Evolutionary conservation across 768 basidiomycete species (phyloP).

Genomic region (Coprinopsis sp.): DNA sequence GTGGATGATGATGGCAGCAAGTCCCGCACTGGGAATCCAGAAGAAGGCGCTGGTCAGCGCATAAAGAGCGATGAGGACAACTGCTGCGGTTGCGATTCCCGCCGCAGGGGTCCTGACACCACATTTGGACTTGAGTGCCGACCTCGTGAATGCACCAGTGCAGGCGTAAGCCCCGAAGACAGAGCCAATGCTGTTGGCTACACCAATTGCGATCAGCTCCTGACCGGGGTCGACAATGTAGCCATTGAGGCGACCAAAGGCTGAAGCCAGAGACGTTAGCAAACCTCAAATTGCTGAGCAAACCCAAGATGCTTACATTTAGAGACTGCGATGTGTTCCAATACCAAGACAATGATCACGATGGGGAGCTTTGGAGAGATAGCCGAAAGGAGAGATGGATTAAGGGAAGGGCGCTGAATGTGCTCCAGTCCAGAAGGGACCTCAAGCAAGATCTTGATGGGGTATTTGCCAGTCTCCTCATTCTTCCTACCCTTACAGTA

Average conservation of each 20-base stretch:
- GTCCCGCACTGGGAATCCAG: constrained; percentile 77
- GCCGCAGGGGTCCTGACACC: constrained; percentile 96
- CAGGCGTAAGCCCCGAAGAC: constrained; percentile 92
- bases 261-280: constrained; percentile 29
- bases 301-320: constrained; percentile 66
- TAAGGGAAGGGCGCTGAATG: constrained; percentile 39
- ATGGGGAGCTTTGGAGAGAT: constrained; percentile 75
- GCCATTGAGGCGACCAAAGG: constrained; percentile 90
- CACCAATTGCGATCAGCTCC: constrained; percentile 94
- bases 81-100: constrained; percentile 77
- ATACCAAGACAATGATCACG: constrained; percentile 81
- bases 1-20: constrained; percentile 95
- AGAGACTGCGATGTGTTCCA: constrained; percentile 97
- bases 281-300: neutral
- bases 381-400: constrained; percentile 50
- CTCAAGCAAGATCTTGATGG: constrained; percentile 76
- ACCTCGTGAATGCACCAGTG: constrained; percentile 98
- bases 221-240: constrained; percentile 95
- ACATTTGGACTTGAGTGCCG: constrained; percentile 92
- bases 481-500: constrained; percentile 63
- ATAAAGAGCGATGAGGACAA: constrained; percentile 92
- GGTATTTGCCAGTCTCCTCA: constrained; percentile 62
- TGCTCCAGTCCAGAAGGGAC: constrained; percentile 84
- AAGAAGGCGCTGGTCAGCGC: constrained; percentile 90
- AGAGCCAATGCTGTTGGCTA: constrained; percentile 90